Base-by-base conservation (phyloP, 306 rosid genomes). In the Argentina anserina region DNA sequence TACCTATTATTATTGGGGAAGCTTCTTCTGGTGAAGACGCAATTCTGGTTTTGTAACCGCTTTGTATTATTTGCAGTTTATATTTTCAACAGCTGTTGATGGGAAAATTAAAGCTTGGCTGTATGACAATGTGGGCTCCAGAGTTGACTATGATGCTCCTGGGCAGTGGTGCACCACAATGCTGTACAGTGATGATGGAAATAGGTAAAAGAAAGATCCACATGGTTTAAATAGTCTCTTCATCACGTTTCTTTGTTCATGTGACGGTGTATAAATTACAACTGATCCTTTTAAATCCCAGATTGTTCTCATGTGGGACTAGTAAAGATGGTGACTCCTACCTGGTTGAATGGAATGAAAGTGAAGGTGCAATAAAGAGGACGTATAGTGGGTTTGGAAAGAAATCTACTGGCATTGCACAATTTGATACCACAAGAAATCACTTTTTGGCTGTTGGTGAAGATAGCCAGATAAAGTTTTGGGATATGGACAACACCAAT, bases 111-210 rank as follows among this genome's bases (percentile, higher is more conserved):
- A 88, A 72, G 93, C 93, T 59, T 88, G 93, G 93, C 72, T 88
- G 60, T 88, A 88, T 10, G 93, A 88, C 68, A 80, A 80, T 74
- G 31, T 82, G 78, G 93, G 93, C 65, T 84, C 93, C 56, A 80
- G 93, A 78, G 93, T 88, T 86, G 90, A 88, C 65, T 88, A 88
- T 76, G 87, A 86, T 78, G 93, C 93, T 63, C 93, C 93, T 71
- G 93, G 93, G 69, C 88, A 78, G 58, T 84, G 86, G 85, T 84
- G 87, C 77, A 84, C 90, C 29, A 86, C 87, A 60, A 82, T 88
- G 93, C 88, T 80, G 53, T 88, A 88, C 73, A 88, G 93, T 72
- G 93, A 86, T 62, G 93, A 88, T 69, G 93, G 93, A 77, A 88
- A 82, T 37, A 88, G 93, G 93, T 84, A 75, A 26, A 20, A 2